Evolutionary conservation across 1,284 basidiomycete genomes (phyloP), one percentile per base, ranked within the genome.

Genomic region (Puccinia hordei): DNA sequence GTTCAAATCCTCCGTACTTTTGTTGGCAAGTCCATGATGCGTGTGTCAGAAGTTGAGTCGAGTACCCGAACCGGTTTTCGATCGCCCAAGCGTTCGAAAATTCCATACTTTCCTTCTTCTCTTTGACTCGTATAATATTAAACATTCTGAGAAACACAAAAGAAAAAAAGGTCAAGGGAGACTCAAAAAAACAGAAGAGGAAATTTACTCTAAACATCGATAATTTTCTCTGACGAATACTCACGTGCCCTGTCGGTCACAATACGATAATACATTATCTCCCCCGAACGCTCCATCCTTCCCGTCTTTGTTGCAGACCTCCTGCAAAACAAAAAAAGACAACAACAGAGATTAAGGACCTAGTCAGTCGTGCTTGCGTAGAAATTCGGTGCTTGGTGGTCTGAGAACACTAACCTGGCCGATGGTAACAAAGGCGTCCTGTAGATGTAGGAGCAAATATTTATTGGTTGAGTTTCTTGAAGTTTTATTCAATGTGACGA

Each of bases 191-290:
- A 22, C 35, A 15, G 61, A 38, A 8, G 8, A 9, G 15, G 6
- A 38, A n/a, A n/a, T n/a, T n/a, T n/a, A n/a, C n/a, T n/a, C n/a
- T n/a, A n/a, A n/a, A n/a, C n/a, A n/a, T n/a, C n/a, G 46, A 49
- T 33, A 8, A 30, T 24, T 24, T 6, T n/a, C n/a, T n/a, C n/a
- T 46, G 2, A 38, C 13, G 38, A 27, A 3, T 33, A 81, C 79
- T 81, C 30, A 81, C 79, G 79, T 81, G n/a, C 79, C 79, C 51
- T 81, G 59, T 30, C 59, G 59, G 53, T 81, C 79, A 38, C 79
- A 81, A 44, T 81, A 81, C 2, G 79, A 81, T 30, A 81, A 49
- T 9, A 68, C 61, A 57, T 74, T 55, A 24, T 81, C 79, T 8
- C 72, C 79, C 9, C 12, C 44, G n/a, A 66, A 66, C 1, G 79